Evolutionary conservation across 192 early-diverging fungal genomes (phyloP).

Genomic region (Podochytrium sp.): DNA sequence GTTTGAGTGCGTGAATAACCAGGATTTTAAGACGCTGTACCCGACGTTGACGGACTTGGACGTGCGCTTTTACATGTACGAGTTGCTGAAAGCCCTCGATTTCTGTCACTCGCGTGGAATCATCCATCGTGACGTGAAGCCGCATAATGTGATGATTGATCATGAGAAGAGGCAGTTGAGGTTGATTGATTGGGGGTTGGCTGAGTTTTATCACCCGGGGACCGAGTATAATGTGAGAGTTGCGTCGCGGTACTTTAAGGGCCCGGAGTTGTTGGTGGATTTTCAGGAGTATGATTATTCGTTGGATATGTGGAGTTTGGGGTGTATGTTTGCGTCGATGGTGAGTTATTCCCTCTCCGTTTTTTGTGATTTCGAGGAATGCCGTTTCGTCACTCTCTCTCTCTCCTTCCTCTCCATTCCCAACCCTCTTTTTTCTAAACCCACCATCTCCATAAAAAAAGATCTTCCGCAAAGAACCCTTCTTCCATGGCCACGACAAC

Average conservation of each 20-base stretch:
- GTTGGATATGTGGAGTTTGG: conserved; percentile 99
- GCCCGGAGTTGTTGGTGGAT: conserved; percentile 97
- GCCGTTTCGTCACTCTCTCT: not conserved
- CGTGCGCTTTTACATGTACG: conserved; percentile 95
- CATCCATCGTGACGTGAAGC: conserved; percentile 99
- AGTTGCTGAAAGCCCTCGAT: conserved; percentile 96
- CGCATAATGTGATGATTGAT: conserved; percentile 95
- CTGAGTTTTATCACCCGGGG: conserved; percentile 98
- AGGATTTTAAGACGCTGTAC: conserved; percentile 96
- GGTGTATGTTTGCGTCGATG: conserved; percentile 99
- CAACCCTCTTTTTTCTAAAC: not conserved
- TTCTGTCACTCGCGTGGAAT: conserved; percentile 98
- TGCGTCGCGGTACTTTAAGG: conserved; percentile 98
- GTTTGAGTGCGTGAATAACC: conserved; percentile 97
- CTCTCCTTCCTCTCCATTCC: not conserved
- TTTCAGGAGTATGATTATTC: conserved; percentile 99
- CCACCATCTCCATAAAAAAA: conserved; percentile 24
- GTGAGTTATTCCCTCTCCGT: conserved; percentile 46
- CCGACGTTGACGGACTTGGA: conserved; percentile 93
- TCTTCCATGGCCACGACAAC: conserved; percentile 99
- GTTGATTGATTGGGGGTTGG: conserved; percentile 98
- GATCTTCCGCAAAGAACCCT: conserved; percentile 99
- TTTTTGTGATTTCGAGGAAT: not conserved
- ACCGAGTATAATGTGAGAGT: conserved; percentile 98
- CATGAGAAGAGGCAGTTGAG: conserved; percentile 92